Base-by-base conservation (phyloP, 2,329 filamentous ascomycete genomes). In the Botrytis pseudocinerea region DNA sequence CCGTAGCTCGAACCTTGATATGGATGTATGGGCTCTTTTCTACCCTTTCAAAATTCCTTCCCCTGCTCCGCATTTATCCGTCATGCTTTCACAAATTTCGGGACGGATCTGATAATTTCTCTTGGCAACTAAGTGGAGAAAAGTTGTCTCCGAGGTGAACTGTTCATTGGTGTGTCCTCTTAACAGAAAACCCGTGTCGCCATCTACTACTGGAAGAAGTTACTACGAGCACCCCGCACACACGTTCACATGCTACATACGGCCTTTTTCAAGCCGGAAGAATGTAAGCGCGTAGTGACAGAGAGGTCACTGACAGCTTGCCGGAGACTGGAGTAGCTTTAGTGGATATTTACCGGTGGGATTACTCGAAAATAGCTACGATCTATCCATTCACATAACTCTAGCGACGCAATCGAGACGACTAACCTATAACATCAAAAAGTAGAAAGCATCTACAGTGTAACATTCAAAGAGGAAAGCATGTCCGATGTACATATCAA, bases 21-120 rank as follows among this genome's bases (percentile, higher is more conserved):
- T 54, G 25, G 14, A 54, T 54, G 25, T 61, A 38, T n/a, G 14
- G 14, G 38, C 60, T 25, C n/a, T 62, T 48, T 51, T 65, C 44
- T 14, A 40, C 20, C 16, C 54, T 25, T n/a, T 20, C 40, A 1
- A 38, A 38, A 1, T 8, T 38, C 38, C 48, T 5, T 42, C 35
- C 64, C 65, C 38, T 69, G 65, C 65, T 69, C 48, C 65, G 48
- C 48, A 69, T 57, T 69, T 57, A 44, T 69, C 35, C 48, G 35
- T 57, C 48, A 42, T 57, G 22, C 65, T 35, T 38, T 51, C 32
- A 32, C 65, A 42, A 68, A 68, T 68, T 42, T 68, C 65, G 57
- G 46, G 60, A 40, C 71, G 54, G 71, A 73, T 73, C 71, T 61
- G 71, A 73, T 73, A 73, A 73, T n/a, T 61, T 42, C 42, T 69